These are phyloP conservation scores for Exophiala spinifera DNA, from an alignment of 2,329 filamentous ascomycete species.

Conservation along the genomic window DNA sequence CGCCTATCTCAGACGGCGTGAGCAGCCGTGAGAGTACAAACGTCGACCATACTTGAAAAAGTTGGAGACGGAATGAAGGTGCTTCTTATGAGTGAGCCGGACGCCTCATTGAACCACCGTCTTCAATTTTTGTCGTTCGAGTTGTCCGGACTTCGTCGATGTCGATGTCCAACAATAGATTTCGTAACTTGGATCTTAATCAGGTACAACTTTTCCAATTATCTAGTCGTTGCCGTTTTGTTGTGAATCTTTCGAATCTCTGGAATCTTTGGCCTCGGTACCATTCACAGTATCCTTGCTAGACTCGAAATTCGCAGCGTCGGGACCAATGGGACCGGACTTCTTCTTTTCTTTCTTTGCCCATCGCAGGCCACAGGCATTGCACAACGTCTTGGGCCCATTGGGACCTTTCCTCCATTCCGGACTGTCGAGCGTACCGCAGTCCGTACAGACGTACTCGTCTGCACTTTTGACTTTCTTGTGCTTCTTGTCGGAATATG, in stretches of 20 bases:
- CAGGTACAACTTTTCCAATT: background rate
- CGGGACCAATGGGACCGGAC: conserved; percentile 8
- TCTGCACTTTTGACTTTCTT: conserved; percentile 78
- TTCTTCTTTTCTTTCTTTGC: conserved; percentile 75
- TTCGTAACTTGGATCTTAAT: too few species aligned
- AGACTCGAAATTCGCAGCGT: background rate
- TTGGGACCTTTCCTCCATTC: conserved; percentile 95
- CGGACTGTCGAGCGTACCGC: conserved; percentile 87
- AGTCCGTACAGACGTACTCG: conserved; percentile 94
- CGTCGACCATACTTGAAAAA: too few species aligned
- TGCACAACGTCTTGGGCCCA: conserved; percentile 91
- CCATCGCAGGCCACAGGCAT: conserved; percentile 80
- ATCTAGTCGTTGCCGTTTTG: conserved; percentile 4
- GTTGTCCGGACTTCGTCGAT: too few species aligned
- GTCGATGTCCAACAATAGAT: too few species aligned
- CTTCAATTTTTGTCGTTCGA: too few species aligned
- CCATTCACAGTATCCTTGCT: background rate
- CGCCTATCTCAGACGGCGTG: too few species aligned
- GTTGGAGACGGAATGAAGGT: too few species aligned
- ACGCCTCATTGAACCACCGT: too few species aligned
- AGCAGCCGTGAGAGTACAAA: too few species aligned
- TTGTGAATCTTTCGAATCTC: background rate
- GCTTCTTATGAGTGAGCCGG: too few species aligned
- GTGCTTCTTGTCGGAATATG: conserved; percentile 61
- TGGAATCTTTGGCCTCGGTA: conserved; percentile 2